A percentile compares a stretch with the other conserved stretches of the same genome.
Evolutionary conservation across 208 protist genomes (phyloP).

Genomic region (Trypanosoma lewisi): DNA sequence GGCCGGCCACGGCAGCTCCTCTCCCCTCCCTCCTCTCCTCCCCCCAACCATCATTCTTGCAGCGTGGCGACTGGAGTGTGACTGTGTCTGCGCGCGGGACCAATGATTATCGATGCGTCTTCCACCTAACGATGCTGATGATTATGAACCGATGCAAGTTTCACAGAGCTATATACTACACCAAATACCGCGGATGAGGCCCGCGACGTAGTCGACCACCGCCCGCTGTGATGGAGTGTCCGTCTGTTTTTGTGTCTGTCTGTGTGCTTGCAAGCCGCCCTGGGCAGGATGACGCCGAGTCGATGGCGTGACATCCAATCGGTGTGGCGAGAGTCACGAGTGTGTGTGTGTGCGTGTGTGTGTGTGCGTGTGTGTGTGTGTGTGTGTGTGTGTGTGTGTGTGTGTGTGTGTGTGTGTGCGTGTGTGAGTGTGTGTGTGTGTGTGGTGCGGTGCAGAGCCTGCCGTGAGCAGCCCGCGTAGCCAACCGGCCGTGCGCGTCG

Average conservation of each 20-base stretch:
- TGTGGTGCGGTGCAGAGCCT: no score
- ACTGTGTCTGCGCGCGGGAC: not conserved
- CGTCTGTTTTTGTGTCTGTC: not conserved
- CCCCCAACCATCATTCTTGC: not conserved
- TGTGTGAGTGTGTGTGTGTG: no score
- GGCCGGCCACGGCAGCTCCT: no score
- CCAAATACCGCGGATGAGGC: conserved; percentile 11
- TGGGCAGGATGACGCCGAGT: conserved; percentile 9
- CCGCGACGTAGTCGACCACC: not conserved
- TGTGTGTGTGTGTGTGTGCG: no score
- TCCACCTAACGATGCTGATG: conserved; percentile 26
- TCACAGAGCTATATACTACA: conserved; percentile 19
- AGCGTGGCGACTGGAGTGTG: not conserved
- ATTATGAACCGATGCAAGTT: conserved; percentile 18
- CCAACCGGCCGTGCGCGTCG: no score
- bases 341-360: conserved; percentile 6
- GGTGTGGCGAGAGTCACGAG: not conserved
- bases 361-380: conserved; percentile 9
- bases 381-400: not conserved
- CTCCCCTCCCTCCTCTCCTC: not conserved
- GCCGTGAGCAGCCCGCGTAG: no score
- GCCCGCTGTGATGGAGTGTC: not conserved
- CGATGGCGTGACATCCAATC: conserved; percentile 1
- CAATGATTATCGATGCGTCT: conserved; percentile 22
- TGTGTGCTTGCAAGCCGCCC: conserved; percentile 11